These are phyloP conservation scores for Phytophthora agathidicida DNA, from an alignment of 352 stramenopile species.

Conservation along the genomic window DNA sequence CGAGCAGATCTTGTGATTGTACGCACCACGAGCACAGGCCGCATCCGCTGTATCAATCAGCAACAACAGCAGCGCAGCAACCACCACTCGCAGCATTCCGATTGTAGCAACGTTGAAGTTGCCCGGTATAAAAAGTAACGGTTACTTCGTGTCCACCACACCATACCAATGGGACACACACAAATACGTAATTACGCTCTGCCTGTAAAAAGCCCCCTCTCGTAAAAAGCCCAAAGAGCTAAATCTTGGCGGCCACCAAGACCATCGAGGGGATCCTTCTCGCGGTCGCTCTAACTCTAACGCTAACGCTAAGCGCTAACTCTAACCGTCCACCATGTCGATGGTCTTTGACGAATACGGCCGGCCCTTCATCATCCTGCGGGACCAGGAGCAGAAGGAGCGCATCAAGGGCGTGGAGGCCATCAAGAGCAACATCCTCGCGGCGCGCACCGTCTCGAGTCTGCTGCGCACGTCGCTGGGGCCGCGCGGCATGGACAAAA, in stretches of 20 bases:
- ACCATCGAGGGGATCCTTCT: too few relatives aligned
- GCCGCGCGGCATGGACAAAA: slow-evolving; percentile 98
- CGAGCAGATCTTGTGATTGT: slow-evolving; percentile 67
- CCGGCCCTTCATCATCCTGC: slow-evolving; percentile 99
- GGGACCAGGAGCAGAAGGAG: slow-evolving; percentile 98
- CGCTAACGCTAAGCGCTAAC: too few relatives aligned
- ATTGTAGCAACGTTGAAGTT: too few relatives aligned
- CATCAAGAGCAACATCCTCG: slow-evolving; percentile 99
- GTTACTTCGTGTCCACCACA: too few relatives aligned
- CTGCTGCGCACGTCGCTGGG: slow-evolving; percentile 98
- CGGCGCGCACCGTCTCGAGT: slow-evolving; percentile 96
- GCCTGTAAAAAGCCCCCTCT: too few relatives aligned
- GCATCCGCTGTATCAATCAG: not conserved
- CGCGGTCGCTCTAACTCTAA: too few relatives aligned
- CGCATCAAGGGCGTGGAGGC: slow-evolving; percentile 98
- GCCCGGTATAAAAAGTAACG: too few relatives aligned
- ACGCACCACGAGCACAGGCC: slow-evolving; percentile 47
- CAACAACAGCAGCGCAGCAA: slow-evolving; percentile 4
- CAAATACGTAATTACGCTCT: too few relatives aligned
- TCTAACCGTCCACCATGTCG: slow-evolving; percentile 68
- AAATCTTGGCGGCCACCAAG: not conserved
- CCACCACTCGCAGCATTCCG: not conserved
- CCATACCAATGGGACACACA: too few relatives aligned
- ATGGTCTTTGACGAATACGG: slow-evolving; percentile 99
- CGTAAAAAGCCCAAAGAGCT: not conserved